These are phyloP conservation scores for Chloropicon primus DNA, from an alignment of 139 green algal species.

Conservation along the genomic window DNA sequence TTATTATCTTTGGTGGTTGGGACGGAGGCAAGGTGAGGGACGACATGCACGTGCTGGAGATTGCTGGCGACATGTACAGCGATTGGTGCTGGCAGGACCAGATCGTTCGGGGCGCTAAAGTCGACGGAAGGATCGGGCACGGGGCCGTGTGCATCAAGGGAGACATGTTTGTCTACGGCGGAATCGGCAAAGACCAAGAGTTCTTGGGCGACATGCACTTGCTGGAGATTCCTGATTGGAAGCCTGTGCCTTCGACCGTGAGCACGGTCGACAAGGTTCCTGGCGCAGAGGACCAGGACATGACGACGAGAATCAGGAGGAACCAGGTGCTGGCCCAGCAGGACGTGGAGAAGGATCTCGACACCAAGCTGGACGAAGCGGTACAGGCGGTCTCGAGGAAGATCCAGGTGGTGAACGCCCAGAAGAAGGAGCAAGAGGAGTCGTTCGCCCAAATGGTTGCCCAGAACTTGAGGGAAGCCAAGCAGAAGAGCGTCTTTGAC, in stretches of 20 bases:
- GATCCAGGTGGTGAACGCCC: not conserved
- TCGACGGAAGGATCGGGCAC: slow-evolving; percentile 5
- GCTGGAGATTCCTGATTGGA: not conserved
- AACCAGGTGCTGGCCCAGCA: not conserved
- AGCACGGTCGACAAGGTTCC: not conserved
- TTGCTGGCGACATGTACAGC: slow-evolving; percentile 6
- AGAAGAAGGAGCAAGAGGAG: not conserved
- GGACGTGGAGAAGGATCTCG: not conserved
- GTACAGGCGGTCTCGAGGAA: not conserved
- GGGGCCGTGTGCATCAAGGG: not conserved
- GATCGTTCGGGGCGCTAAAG: slow-evolving; percentile 1
- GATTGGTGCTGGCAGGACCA: slow-evolving; percentile 6
- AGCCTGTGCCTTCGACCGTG: not conserved
- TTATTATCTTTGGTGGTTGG: slow-evolving; percentile 12
- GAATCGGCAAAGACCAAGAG: not conserved
- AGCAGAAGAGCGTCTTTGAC: not conserved
- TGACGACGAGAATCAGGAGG: not conserved
- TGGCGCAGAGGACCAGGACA: not conserved
- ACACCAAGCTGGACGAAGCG: not conserved
- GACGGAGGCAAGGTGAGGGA: slow-evolving; percentile 6
- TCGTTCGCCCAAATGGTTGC: not conserved
- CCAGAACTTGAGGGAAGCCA: not conserved
- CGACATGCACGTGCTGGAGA: slow-evolving; percentile 6
- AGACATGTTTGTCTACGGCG: slow-evolving; percentile 4
- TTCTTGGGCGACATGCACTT: not conserved